A percentile compares a stretch with the other conserved stretches of the same genome.
These are phyloP conservation scores for Achlya hypogyna DNA, from an alignment of 352 stramenopile genomes.

Conservation along the genomic window DNA sequence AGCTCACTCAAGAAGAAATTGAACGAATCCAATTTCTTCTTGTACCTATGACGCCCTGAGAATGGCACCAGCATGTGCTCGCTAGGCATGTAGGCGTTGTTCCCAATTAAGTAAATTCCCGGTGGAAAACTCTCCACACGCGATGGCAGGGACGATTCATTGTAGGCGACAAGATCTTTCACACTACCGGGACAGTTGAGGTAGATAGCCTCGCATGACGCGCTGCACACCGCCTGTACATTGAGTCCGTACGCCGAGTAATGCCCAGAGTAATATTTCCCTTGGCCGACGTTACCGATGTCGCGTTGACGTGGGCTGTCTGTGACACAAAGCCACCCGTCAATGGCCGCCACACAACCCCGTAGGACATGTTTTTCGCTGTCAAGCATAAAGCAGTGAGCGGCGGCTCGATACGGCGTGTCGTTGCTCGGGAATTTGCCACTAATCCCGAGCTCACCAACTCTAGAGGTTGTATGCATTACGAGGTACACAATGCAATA, in stretches of 20 bases:
- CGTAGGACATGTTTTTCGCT: not conserved
- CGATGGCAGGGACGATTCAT: not conserved
- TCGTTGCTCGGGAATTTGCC: not conserved
- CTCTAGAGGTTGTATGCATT: not conserved
- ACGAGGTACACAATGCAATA: not conserved
- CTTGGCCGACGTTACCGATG: not conserved
- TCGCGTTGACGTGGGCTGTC: not conserved
- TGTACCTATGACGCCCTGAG: not conserved
- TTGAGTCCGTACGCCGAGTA: not conserved
- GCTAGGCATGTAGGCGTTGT: not conserved
- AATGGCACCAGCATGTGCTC: not conserved
- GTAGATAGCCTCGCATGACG: not conserved
- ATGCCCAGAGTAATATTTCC: not conserved
- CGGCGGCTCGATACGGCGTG: not conserved
- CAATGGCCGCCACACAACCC: not conserved
- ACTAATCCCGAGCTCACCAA: not conserved
- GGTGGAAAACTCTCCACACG: not conserved
- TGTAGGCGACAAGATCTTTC: not conserved
- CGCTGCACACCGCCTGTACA: not conserved
- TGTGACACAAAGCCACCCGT: not conserved
- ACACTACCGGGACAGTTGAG: not conserved
- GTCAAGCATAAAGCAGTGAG: not conserved
- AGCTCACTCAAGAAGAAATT: not conserved
- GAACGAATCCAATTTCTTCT: not conserved
- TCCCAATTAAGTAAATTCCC: not conserved